Evolutionary conservation across 768 basidiomycete species (phyloP), one percentile per base, ranked within the genome.

Genomic region (Boletus patriciae): DNA sequence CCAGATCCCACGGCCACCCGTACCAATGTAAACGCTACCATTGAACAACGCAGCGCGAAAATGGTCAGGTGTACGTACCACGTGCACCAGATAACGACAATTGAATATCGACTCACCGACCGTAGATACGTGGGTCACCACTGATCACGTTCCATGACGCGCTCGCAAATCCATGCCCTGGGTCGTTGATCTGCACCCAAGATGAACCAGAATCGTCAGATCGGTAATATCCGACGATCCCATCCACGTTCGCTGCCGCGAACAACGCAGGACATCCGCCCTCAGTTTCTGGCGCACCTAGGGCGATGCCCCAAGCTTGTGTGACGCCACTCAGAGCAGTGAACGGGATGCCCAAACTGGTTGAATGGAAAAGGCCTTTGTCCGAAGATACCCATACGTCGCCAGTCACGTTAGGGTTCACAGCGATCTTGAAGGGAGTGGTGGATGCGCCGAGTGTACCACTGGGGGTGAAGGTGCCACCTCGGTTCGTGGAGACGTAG

Each of bases 141-240:
- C 81, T 73, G 16, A 86, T 57, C 40, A 73, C 66, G 62, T 82
- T 82, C 23, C 77, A 61, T 49, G 72, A 63, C 6, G 76, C 79
- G 7, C 79, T 77, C 6, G 82, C 83, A 60, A 86, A 85, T 12
- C 84, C 83, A 64, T 84, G 80, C 4, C 72, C 66, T 27, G 75
- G 79, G 61, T 84, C 83, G 63, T 83, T 83, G 56, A 86, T 83
- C 69, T 80, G 73, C 1, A 81, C 75, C 85, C 85, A 85, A 61
- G 76, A 81, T 15, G 70, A 72, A 45, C 84, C 84, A 31, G 70
- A 66, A 59, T 86, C 78, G 63, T 86, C 83, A 3, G 81, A 81
- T 45, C 84, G 74, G 68, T 79, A 85, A 65, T 60, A 60, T 21
- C 55, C 59, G 4, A 60, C 38, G 2, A 19, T 42, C 10, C 52